phyloP scores from a whole-genome alignment of 164 flowering plant genomes.

The Magnolia changhungtana region DNA sequence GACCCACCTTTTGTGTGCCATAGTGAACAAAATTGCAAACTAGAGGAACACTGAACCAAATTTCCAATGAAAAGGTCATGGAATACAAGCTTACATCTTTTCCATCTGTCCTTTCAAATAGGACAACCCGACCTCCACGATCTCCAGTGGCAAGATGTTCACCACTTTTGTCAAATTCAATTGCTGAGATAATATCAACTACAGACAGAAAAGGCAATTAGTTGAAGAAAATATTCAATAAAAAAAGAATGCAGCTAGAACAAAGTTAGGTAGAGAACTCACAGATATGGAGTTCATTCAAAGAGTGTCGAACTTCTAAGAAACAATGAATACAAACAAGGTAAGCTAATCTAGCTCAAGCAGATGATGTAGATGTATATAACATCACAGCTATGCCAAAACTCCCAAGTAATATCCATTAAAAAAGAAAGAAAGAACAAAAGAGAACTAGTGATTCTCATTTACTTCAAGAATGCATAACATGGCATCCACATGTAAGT shows the following conservation, averaged over 20 bases:
- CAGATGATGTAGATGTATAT: not conserved
- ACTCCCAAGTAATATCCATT: not conserved
- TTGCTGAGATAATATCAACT: slow-evolving; percentile 61
- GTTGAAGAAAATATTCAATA: not conserved
- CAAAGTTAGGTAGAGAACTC: not conserved
- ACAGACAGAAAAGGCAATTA: slow-evolving; percentile 9
- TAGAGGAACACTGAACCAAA: not conserved
- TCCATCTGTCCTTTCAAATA: slow-evolving; percentile 56
- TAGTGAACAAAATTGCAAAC: not conserved
- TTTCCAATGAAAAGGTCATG: not conserved
- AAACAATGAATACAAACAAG: not conserved
- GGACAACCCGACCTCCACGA: slow-evolving; percentile 68
- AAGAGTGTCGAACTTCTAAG: not conserved
- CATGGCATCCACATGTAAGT: too few species aligned
- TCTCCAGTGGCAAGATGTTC: slow-evolving; percentile 71
- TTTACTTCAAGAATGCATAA: too few species aligned
- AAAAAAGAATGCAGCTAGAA: not conserved
- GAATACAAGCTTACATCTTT: slow-evolving; percentile 36
- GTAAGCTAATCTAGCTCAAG: not conserved
- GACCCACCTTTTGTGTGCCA: not conserved
- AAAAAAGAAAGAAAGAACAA: not conserved
- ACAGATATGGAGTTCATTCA: not conserved
- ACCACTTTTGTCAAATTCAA: slow-evolving; percentile 63
- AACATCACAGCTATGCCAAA: not conserved
- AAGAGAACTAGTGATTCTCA: not conserved